Conservation (phyloP, 805 yeast genomes). For the Teunomyces atbi region DNA sequence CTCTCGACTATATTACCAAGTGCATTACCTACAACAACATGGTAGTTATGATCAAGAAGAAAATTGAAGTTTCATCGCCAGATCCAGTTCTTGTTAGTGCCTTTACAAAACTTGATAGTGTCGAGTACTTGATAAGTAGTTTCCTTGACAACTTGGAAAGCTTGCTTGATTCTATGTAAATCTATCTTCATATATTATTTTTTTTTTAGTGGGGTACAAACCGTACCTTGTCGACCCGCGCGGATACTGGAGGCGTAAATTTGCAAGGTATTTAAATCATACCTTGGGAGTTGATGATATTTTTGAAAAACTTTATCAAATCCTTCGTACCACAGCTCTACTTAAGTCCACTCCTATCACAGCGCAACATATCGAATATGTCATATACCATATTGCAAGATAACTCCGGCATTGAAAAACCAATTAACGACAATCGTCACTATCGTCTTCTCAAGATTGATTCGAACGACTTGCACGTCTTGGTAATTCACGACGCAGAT, state of each 20-base stretch:
- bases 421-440: constrained; percentile 67
- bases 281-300: constrained; percentile 1
- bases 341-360: neutral
- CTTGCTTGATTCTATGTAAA: constrained; percentile 6
- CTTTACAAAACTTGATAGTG: constrained; percentile 59
- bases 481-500: constrained; percentile 64
- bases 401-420: constrained; percentile 37
- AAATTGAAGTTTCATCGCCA: constrained; percentile 58
- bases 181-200: neutral
- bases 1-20: constrained; percentile 55
- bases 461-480: constrained; percentile 55
- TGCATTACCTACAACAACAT: constrained; percentile 51
- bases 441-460: constrained; percentile 63
- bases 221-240: neutral
- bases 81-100: constrained; percentile 67
- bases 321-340: neutral
- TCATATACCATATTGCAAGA: constrained; percentile 26
- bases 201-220: neutral
- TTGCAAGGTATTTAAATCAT: neutral
- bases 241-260: neutral
- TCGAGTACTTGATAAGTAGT: constrained; percentile 50
- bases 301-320: neutral
- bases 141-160: constrained; percentile 19
- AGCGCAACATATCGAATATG: constrained; percentile 1
- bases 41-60: constrained; percentile 62